A percentile compares a stretch with the other conserved stretches of the same genome.
phyloP scores from a whole-genome alignment of 1,139 yeast species.

The Pichia sp. region DNA sequence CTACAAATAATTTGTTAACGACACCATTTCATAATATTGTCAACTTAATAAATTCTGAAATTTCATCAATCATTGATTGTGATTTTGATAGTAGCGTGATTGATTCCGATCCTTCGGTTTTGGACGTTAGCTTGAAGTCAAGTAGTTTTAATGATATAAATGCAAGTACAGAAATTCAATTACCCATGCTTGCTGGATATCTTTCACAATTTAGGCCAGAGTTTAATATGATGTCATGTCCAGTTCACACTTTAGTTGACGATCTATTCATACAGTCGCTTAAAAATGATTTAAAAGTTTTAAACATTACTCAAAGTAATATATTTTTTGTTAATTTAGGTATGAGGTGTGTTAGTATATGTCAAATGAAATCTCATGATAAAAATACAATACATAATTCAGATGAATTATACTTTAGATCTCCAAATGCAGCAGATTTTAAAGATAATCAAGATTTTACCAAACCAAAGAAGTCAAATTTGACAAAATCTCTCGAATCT shows the following conservation, averaged over 20 bases:
- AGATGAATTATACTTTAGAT: neutral
- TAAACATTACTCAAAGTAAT: conserved; percentile 4
- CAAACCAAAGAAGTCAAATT: conserved; percentile 2
- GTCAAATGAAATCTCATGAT: conserved; percentile 14
- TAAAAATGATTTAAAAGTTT: conserved; percentile 20
- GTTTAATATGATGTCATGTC: conserved; percentile 44
- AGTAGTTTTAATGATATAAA: neutral
- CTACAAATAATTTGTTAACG: conserved; percentile 5
- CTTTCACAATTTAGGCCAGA: conserved; percentile 49
- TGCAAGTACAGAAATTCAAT: conserved; percentile 10
- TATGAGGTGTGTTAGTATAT: conserved; percentile 21
- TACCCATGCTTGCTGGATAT: conserved; percentile 43
- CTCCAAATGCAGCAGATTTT: neutral
- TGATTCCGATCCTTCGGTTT: conserved; percentile 5
- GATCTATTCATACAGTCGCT: conserved; percentile 19
- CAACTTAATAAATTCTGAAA: conserved; percentile 5
- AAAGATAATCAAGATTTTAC: neutral
- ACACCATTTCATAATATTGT: conserved; percentile 1
- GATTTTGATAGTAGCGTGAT: conserved; percentile 1
- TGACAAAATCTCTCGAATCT: conserved; percentile 6
- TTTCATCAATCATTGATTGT: conserved; percentile 11
- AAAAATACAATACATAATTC: neutral
- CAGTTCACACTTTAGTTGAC: conserved; percentile 24
- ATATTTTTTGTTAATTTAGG: conserved; percentile 22
- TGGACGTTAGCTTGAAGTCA: conserved; percentile 2